Evolutionary conservation across 2,329 filamentous ascomycete genomes (phyloP).

Genomic region (Magnaporthiopsis incrustans): DNA sequence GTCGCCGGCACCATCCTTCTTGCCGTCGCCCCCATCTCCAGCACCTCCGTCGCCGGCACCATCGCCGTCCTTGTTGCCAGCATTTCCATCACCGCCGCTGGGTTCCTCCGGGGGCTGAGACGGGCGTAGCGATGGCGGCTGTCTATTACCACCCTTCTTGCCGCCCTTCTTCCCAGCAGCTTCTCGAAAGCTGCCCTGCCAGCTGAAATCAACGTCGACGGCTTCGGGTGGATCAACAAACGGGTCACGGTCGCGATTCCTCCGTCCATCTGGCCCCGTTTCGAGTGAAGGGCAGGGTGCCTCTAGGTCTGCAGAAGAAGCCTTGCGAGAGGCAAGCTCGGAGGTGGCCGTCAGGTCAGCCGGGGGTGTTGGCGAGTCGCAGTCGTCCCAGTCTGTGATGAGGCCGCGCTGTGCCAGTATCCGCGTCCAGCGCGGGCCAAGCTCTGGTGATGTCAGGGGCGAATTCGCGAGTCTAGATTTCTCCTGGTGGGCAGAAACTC

Average conservation of each 20-base stretch:
- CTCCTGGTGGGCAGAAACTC: neutral
- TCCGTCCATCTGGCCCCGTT: neutral
- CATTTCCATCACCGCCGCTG: conserved; percentile 15
- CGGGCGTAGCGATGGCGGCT: conserved; percentile 12
- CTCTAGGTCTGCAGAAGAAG: conserved; percentile 9
- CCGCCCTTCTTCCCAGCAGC: conserved; percentile 48
- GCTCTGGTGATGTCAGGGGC: conserved; percentile 18
- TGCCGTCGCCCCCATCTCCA: conserved; percentile 17
- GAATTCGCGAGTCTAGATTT: neutral
- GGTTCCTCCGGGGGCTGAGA: conserved; percentile 16
- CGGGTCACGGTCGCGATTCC: conserved; percentile 23
- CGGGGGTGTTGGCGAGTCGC: conserved; percentile 13
- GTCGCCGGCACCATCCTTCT: conserved; percentile 27
- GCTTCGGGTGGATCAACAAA: conserved; percentile 37
- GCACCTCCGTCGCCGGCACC: conserved; percentile 19
- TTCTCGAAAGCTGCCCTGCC: conserved; percentile 45
- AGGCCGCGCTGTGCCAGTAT: conserved; percentile 16
- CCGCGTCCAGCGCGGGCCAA: conserved; percentile 20
- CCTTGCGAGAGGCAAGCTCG: conserved; percentile 20
- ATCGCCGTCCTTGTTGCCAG: conserved; percentile 21
- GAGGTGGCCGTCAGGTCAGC: conserved; percentile 24
- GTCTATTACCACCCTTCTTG: conserved; percentile 40
- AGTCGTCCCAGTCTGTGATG: conserved; percentile 13
- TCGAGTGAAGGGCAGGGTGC: neutral
- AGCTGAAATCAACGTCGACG: conserved; percentile 48